Base-by-base conservation (phyloP, 345 rosid genomes). In the Isatis tinctoria region DNA sequence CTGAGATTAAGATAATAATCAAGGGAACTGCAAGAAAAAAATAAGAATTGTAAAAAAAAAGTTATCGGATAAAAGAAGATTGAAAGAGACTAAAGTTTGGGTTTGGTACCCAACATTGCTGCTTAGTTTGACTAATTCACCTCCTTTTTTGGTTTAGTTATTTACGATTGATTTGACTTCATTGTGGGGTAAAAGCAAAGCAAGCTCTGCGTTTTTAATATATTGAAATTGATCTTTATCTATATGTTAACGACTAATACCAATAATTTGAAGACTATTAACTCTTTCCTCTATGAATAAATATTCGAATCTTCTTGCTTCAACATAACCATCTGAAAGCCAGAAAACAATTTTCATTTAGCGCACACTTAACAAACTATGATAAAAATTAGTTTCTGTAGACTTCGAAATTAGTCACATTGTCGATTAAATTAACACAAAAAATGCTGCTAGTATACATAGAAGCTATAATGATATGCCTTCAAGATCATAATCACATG, bases 81-180 rank as follows among this genome's bases (percentile, higher is more conserved):
- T 43, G 67, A 41, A 62, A 54, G 58, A 37, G 45, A 59, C 9
- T 8, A 60, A 69, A 52, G 39, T 47, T 64, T 65, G 77, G 71
- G 80, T 84, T 83, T 74, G 86, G 73, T 78, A 77, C 39, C 78
- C 47, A 66, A 49, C 40, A 63, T 39, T 44, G 66, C 64, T 41
- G 61, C 67, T 48, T 44, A 17, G 37, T 67, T 56, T 79, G 77
- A 81, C 81, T 63, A 61, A 16, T 58, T 72, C 47, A 53, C 47
- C 67, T 60, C 33, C n/a, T 16, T 70, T 64, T 60, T 35, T 51
- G 45, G 60, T 63, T 76, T 18, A 64, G 5, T 62, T 52, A 6
- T 33, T 44, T 3, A 56, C 72, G 37, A 54, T 54, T 35, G 30
- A 13, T 37, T 58, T 65, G 80, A 71, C 76, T 57, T 70, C 22